phyloP scores from a whole-genome alignment of 495 filamentous ascomycete genomes.

The Penicillium turbatum region DNA sequence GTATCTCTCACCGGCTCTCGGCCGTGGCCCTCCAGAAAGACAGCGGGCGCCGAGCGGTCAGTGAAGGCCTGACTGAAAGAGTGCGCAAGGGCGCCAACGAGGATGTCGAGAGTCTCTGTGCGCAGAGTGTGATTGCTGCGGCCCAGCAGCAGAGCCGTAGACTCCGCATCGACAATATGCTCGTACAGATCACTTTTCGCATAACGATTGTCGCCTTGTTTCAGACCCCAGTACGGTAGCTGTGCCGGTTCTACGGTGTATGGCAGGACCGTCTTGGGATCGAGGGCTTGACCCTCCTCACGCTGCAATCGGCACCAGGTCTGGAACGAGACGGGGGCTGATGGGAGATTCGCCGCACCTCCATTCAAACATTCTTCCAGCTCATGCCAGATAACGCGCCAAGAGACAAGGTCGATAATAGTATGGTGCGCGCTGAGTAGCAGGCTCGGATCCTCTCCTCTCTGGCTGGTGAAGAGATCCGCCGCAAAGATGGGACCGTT shows the following conservation, averaged over 20 bases:
- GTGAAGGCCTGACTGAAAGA: constrained; percentile 47
- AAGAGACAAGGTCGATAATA: constrained; percentile 53
- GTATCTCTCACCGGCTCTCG: constrained; percentile 27
- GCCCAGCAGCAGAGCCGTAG: not conserved
- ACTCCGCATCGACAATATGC: not conserved
- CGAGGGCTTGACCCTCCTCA: constrained; percentile 26
- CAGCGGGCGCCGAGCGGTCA: constrained; percentile 37
- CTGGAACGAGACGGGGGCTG: constrained; percentile 46
- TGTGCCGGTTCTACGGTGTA: not conserved
- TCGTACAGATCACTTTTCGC: not conserved
- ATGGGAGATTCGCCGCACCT: constrained; percentile 18
- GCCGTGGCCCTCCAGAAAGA: constrained; percentile 35
- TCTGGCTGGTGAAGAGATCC: constrained; percentile 11
- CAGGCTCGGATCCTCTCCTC: constrained; percentile 35
- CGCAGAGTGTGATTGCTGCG: not conserved
- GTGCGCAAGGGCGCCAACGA: not conserved
- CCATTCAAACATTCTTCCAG: constrained; percentile 42
- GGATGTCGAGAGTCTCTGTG: not conserved
- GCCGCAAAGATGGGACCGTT: not conserved
- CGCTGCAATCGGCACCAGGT: constrained; percentile 42
- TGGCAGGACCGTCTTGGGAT: not conserved
- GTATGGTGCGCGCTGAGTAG: constrained; percentile 52
- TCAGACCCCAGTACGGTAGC: not conserved
- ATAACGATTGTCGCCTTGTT: not conserved
- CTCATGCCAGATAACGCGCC: constrained; percentile 51